These are phyloP conservation scores for Syzygium oleosum DNA, from an alignment of 345 rosid species.

Conservation along the genomic window DNA sequence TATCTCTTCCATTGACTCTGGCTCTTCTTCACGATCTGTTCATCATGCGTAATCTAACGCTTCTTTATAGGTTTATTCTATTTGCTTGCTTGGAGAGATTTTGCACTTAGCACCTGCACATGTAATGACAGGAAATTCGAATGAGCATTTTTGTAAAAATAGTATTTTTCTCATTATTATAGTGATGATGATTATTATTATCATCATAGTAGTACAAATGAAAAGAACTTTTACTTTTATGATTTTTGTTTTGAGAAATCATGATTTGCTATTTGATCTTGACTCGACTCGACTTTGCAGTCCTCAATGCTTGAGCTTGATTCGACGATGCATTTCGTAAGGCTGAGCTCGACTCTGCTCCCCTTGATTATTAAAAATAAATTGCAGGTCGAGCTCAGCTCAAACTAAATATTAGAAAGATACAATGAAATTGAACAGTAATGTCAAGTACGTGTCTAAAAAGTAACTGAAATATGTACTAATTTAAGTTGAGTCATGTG, in stretches of 20 bases:
- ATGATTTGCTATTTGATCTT: neutral
- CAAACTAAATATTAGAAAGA: neutral
- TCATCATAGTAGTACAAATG: neutral
- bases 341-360: neutral
- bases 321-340: neutral
- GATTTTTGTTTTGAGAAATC: neutral
- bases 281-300: neutral
- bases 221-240: neutral
- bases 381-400: too few species aligned
- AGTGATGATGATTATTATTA: neutral
- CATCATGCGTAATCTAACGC: neutral
- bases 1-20: conserved; percentile 15
- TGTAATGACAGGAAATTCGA: neutral
- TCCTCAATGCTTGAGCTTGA: neutral
- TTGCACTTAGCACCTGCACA: neutral
- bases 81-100: neutral
- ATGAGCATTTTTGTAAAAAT: neutral
- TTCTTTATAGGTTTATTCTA: neutral
- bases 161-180: neutral
- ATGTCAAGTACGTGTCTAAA: neutral
- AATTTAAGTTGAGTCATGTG: neutral
- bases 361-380: neutral
- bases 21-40: neutral
- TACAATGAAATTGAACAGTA: neutral
- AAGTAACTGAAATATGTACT: neutral